These are phyloP conservation scores for Flaveria robusta DNA, from an alignment of 129 eudicot species.

Conservation along the genomic window DNA sequence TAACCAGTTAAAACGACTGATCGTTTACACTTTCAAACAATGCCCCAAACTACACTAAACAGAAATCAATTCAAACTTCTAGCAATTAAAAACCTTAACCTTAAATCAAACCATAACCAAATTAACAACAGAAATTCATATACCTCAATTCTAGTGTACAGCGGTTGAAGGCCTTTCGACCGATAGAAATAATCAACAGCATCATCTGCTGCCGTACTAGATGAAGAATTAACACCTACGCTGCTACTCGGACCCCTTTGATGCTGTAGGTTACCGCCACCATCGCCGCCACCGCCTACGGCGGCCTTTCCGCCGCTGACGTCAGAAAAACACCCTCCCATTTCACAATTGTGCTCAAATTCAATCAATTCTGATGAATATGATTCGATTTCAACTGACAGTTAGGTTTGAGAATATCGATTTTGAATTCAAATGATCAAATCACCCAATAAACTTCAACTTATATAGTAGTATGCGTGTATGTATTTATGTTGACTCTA, in stretches of 20 bases:
- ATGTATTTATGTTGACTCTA: no score
- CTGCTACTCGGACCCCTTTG: slow-evolving; percentile 22
- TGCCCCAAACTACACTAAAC: slow-evolving; percentile 5
- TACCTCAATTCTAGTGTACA: slow-evolving; percentile 64
- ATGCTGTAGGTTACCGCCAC: slow-evolving; percentile 33
- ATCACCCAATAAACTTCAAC: no score
- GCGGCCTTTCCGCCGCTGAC: slow-evolving; percentile 70
- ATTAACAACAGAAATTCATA: background rate
- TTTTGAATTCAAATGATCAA: no score
- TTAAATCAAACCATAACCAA: background rate
- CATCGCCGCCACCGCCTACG: slow-evolving; percentile 32
- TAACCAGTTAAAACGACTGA: background rate
- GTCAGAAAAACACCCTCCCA: slow-evolving; percentile 72
- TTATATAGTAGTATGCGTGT: no score
- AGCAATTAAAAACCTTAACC: background rate
- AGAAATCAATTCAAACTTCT: background rate
- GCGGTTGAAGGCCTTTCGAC: slow-evolving; percentile 54
- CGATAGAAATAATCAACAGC: slow-evolving; percentile 61
- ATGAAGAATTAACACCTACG: slow-evolving; percentile 30
- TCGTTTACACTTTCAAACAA: slow-evolving; percentile 22
- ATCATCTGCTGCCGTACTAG: slow-evolving; percentile 42
- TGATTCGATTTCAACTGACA: background rate
- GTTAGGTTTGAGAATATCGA: no score
- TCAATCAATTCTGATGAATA: background rate
- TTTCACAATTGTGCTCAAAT: slow-evolving; percentile 15